Conservation (phyloP, 345 rosid species). For the Euphorbia pulcherrima region DNA sequence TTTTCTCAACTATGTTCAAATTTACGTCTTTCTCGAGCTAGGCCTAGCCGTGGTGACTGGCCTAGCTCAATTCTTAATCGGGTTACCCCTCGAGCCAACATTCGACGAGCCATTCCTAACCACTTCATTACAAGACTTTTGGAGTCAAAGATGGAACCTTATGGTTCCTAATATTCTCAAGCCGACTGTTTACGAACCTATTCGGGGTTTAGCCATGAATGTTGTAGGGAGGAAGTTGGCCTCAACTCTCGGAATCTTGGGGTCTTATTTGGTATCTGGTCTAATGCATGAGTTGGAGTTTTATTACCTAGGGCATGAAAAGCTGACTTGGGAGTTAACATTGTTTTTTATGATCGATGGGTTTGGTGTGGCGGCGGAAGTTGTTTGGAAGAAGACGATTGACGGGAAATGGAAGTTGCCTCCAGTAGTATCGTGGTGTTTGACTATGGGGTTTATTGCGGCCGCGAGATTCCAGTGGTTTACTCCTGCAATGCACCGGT, state of each 20-base stretch:
- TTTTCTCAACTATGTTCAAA: constrained; percentile 38
- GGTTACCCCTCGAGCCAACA: constrained; percentile 46
- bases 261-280: constrained; percentile 16
- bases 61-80: constrained; percentile 28
- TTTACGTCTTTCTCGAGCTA: constrained; percentile 44
- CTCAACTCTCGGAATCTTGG: constrained; percentile 8
- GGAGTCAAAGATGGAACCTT: constrained; percentile 28
- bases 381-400: constrained; percentile 31
- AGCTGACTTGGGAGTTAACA: constrained; percentile 13
- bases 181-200: constrained; percentile 21
- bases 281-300: constrained; percentile 26
- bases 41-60: constrained; percentile 33
- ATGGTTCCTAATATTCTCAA: constrained; percentile 19
- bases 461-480: constrained; percentile 40
- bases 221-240: constrained; percentile 10
- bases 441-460: constrained; percentile 42
- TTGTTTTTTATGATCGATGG: constrained; percentile 24
- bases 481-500: constrained; percentile 32
- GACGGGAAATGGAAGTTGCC: constrained; percentile 25
- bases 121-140: constrained; percentile 26
- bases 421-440: constrained; percentile 19
- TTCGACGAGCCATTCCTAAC: constrained; percentile 51
- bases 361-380: constrained; percentile 8
- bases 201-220: neutral
- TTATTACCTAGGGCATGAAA: constrained; percentile 15